Percentiles rank a stretch among this genome's conserved stretches.
phyloP scores from a whole-genome alignment of 768 basidiomycete genomes.

The Boletus insuetus region DNA sequence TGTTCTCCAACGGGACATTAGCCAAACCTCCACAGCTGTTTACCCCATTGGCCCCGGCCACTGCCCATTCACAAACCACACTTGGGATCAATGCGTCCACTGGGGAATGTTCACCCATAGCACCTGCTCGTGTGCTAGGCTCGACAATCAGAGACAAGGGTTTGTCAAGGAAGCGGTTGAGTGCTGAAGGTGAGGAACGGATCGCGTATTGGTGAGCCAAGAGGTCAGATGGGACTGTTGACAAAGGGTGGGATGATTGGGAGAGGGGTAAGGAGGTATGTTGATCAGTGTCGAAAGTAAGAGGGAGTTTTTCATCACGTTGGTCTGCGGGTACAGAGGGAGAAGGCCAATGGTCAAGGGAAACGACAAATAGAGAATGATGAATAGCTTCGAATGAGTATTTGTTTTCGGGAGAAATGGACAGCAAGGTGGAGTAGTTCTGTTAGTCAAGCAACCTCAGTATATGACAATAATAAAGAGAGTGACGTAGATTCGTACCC shows the following conservation, averaged over 20 bases:
- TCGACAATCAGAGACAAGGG: slow-evolving; percentile 80
- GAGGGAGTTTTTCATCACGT: slow-evolving; percentile 25
- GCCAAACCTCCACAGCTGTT: slow-evolving; percentile 54
- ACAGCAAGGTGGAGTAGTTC: slow-evolving; percentile 71
- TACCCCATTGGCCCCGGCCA: slow-evolving; percentile 36
- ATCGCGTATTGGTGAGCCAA: slow-evolving; percentile 76
- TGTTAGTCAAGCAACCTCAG: not conserved
- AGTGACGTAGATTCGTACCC: slow-evolving; percentile 42
- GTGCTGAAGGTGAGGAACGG: slow-evolving; percentile 60
- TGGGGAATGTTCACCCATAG: slow-evolving; percentile 87
- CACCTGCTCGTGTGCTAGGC: slow-evolving; percentile 78
- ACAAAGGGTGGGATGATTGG: slow-evolving; percentile 7
- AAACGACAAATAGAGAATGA: slow-evolving; percentile 74
- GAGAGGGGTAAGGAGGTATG: not conserved
- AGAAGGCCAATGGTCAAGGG: slow-evolving; percentile 71
- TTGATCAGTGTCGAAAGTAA: slow-evolving; percentile 32
- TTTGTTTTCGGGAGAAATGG: slow-evolving; percentile 64
- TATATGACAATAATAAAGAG: not conserved
- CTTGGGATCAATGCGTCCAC: slow-evolving; percentile 90
- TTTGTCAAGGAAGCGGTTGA: slow-evolving; percentile 93
- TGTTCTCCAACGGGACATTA: slow-evolving; percentile 10
- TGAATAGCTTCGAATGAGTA: slow-evolving; percentile 61
- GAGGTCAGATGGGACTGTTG: slow-evolving; percentile 31
- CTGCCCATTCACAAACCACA: slow-evolving; percentile 78
- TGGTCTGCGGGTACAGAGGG: slow-evolving; percentile 23